Evolutionary conservation across 2,329 filamentous ascomycete species (phyloP), one percentile per base, ranked within the genome.

Genomic region (Pestalotiopsis sp.): DNA sequence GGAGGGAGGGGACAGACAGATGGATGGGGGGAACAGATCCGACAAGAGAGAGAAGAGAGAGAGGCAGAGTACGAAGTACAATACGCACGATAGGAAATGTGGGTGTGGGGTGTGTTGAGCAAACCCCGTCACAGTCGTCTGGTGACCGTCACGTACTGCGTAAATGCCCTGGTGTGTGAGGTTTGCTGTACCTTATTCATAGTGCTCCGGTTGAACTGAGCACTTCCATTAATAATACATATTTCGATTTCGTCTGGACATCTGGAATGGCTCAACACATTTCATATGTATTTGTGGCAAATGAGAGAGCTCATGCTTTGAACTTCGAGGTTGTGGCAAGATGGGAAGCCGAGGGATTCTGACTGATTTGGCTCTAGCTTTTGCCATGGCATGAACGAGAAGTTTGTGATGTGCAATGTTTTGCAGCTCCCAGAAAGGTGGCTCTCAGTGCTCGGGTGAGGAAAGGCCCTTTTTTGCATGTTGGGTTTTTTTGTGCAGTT

Each of bases 1-100:
- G 73, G 69, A 73, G 74, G 73, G 44, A 20, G 44, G 11, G 44
- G 20, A n/a, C 3, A 11, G 44, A 52, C 20, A 13, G 14, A n/a
- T 20, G 20, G 44, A 52, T 22, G 44, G 44, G 44, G 74, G 73
- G 71, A 73, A 67, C 44, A 20, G 44, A 52, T 22, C 44, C 44
- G 44, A 52, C 44, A n/a, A 22, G 44, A 52, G 44, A 68, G 64
- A 59, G 40, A 68, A 74, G 73, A 52, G 72, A 71, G 73, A 74
- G 73, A 52, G 44, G 9, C 7, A 20, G 44, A n/a, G 17, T n/a
- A n/a, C 68, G 68, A 69, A 68, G 30, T 35, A 35, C 30, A 35
- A 35, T 9, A 9, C 30, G 30, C 30, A 35, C 30, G 30, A 35
- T 35, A 7, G 2, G 30, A 35, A 20, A 52, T 52, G 44, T 52